These are phyloP conservation scores for Metschnikowia continentalis DNA, from an alignment of 805 yeast species.

Conservation along the genomic window DNA sequence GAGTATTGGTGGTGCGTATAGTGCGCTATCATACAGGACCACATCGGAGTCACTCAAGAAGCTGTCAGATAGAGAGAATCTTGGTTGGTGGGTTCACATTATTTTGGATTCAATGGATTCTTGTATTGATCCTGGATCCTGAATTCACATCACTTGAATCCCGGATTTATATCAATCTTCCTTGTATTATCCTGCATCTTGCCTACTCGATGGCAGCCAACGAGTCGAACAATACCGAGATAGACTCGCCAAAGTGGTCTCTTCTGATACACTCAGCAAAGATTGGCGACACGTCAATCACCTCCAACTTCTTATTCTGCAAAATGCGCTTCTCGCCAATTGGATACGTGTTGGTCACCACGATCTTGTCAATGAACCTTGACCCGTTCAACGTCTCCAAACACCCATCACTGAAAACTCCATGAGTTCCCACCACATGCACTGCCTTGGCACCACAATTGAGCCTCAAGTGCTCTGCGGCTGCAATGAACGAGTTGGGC, in stretches of 20 bases:
- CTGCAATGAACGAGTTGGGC: slow-evolving; percentile 90
- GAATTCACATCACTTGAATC: too few relatives aligned
- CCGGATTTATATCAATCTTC: too few relatives aligned
- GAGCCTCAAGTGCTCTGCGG: slow-evolving; percentile 94
- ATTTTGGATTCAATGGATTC: too few relatives aligned
- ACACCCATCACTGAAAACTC: slow-evolving; percentile 85
- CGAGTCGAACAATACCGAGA: slow-evolving; percentile 88
- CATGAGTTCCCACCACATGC: slow-evolving; percentile 92
- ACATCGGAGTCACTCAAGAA: background rate
- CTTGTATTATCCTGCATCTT: too few relatives aligned
- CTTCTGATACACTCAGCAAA: slow-evolving; percentile 98
- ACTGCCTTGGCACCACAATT: slow-evolving; percentile 96
- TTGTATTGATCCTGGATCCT: too few relatives aligned
- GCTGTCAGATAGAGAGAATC: too few relatives aligned
- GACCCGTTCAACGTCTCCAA: slow-evolving; percentile 74
- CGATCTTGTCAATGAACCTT: slow-evolving; percentile 82
- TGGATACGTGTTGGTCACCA: slow-evolving; percentile 96
- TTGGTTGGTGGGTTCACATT: too few relatives aligned
- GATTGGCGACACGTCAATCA: slow-evolving; percentile 90
- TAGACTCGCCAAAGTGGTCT: slow-evolving; percentile 97
- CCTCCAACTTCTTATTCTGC: slow-evolving; percentile 61
- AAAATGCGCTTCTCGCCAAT: slow-evolving; percentile 58
- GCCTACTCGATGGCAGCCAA: slow-evolving; percentile 51
- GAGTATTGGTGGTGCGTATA: background rate
- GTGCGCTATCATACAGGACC: background rate